A percentile compares a stretch with the other conserved stretches of the same genome.
Evolutionary conservation across 306 rosid species (phyloP).

Genomic region (Pueraria montana): DNA sequence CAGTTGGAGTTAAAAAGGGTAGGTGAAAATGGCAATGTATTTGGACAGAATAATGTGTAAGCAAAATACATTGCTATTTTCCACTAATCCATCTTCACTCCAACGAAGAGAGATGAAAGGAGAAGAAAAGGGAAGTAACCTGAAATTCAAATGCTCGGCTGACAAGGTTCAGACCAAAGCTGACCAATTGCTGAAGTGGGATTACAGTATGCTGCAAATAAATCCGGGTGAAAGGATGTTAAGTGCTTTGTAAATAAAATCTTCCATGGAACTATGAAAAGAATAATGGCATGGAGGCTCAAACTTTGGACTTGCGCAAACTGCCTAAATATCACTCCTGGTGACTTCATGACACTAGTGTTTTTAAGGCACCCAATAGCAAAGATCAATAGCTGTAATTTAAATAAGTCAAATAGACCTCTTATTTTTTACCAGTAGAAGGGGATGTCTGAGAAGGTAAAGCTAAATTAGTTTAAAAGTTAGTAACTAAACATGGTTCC

Average conservation of each 20-base stretch:
- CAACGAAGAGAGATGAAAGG: conserved; percentile 11
- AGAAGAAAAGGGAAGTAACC: conserved; percentile 54
- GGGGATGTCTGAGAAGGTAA: neutral
- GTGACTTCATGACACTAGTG: conserved; percentile 28
- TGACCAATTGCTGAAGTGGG: conserved; percentile 88
- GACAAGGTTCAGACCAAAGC: conserved; percentile 92
- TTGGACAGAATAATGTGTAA: neutral
- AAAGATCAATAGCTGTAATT: conserved; percentile 5
- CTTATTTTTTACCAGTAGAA: neutral
- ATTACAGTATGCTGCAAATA: conserved; percentile 87
- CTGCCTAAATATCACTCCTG: neutral
- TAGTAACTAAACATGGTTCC: neutral
- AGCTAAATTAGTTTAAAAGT: conserved; percentile 9
- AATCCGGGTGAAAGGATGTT: conserved; percentile 43
- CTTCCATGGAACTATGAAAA: neutral
- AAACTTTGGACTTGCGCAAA: conserved; percentile 1
- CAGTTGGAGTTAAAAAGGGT: conserved; percentile 9
- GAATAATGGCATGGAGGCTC: conserved; percentile 2
- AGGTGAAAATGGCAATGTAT: conserved; percentile 17
- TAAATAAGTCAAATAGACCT: neutral
- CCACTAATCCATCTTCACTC: conserved; percentile 15
- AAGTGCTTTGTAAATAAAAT: conserved; percentile 29
- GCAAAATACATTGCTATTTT: neutral
- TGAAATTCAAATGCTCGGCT: conserved; percentile 96
- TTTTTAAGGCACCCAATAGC: conserved; percentile 25